Evolutionary conservation across 768 basidiomycete species (phyloP).

Genomic region (Termitomyces sp.): DNA sequence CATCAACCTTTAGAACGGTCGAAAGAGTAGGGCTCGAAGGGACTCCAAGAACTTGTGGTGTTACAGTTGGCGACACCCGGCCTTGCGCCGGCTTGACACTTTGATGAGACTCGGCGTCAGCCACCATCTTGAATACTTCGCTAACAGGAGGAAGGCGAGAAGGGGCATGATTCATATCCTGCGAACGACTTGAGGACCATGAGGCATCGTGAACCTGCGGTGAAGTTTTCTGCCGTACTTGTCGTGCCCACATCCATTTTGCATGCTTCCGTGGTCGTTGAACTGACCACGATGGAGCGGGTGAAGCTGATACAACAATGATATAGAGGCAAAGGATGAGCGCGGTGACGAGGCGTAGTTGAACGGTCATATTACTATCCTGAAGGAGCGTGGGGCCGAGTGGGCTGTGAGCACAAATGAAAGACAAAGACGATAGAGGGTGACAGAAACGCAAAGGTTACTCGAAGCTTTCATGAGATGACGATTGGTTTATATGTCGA

Average conservation of each 20-base stretch:
- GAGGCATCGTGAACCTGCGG: background rate
- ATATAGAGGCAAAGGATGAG: background rate
- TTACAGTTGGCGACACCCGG: background rate
- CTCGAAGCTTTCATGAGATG: background rate
- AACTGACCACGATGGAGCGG: background rate
- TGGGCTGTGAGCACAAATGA: background rate
- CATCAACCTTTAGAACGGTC: background rate
- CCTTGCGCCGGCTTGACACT: background rate
- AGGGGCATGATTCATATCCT: background rate
- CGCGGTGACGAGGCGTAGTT: background rate
- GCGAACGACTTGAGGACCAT: background rate
- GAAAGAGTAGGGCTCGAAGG: background rate
- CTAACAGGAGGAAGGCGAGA: constrained; percentile 9
- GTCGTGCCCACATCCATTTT: constrained; percentile 1
- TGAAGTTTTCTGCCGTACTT: background rate
- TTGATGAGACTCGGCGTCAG: background rate
- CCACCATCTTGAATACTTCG: constrained; percentile 13
- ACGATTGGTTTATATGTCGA: background rate
- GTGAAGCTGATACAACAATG: background rate
- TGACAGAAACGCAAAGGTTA: background rate
- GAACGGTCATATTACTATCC: background rate
- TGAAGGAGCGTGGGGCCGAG: background rate
- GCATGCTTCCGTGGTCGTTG: background rate
- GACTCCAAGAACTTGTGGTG: background rate
- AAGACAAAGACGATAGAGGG: background rate